Base-by-base conservation (phyloP, 306 rosid genomes). In the Quercus wislizeni region DNA sequence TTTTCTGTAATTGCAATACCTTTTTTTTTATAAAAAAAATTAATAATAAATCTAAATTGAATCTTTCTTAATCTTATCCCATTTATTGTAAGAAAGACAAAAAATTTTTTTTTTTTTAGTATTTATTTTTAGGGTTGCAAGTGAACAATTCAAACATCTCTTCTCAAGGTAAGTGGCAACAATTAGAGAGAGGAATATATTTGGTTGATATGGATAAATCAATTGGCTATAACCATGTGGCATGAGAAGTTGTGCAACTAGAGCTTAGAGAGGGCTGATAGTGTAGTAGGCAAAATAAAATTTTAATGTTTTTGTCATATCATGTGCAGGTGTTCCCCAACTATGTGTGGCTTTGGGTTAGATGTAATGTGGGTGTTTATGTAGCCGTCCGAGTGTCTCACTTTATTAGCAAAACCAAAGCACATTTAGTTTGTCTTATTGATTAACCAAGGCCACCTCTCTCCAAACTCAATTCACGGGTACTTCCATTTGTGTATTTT, bases 291-390 rank as follows among this genome's bases (percentile, higher is more conserved):
- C 43, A 51, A 68, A 85, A 23, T 35, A 71, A 41, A 23, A 43
- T 51, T 82, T 76, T 77, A 51, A 58, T 72, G 68, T 80, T 69
- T 74, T 81, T 80, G 91, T 87, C 88, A 75, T 83, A 74, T 86
- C 89, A 89, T 85, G 93, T 82, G 90, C 76, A 86, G 61, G 86
- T 87, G 93, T 76, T 76, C 75, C 81, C 87, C 76, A 74, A 73
- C 83, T 73, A 79, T 71, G 76, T 70, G 75, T 77, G 83, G 33
- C 30, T 86, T 82, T 87, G 83, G 84, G 85, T 82, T 74, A 61
- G 74, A 85, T 85, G 79, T 85, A 63, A 78, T 76, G 87, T 75
- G 88, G 80, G 89, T 81, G 74, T 80, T 79, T 84, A 43, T 71
- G 70, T 74, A 84, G 82, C 86, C 87, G 79, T 61, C 85, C 73